These are phyloP conservation scores for Podospora pseudopauciseta DNA, from an alignment of 495 filamentous ascomycete species.

Conservation along the genomic window DNA sequence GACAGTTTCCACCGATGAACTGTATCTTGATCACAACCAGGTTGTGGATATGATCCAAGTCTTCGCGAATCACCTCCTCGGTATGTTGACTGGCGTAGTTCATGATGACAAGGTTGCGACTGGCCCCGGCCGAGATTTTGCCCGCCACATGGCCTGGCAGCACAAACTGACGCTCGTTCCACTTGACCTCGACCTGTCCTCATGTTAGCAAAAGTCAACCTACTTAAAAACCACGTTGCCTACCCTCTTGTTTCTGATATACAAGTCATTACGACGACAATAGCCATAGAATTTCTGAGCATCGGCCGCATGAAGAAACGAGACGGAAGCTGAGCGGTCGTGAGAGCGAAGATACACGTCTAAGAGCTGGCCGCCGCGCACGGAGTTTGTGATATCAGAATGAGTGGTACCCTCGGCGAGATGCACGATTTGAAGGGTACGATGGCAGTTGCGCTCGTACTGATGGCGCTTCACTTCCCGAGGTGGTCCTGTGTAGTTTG, in stretches of 20 bases:
- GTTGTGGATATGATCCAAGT: slow-evolving; percentile 81
- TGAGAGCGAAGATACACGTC: slow-evolving; percentile 63
- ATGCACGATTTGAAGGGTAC: slow-evolving; percentile 47
- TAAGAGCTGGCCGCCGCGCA: slow-evolving; percentile 67
- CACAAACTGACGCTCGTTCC: slow-evolving; percentile 71
- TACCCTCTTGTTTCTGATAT: slow-evolving; percentile 66
- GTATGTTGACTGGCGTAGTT: slow-evolving; percentile 57
- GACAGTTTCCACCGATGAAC: slow-evolving; percentile 54
- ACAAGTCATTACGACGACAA: slow-evolving; percentile 63
- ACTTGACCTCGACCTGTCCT: slow-evolving; percentile 60
- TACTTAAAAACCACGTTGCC: background rate
- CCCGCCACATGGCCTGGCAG: slow-evolving; percentile 61
- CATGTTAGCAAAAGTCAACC: background rate
- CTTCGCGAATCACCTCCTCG: slow-evolving; percentile 61
- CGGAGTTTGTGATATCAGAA: slow-evolving; percentile 59
- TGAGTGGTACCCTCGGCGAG: slow-evolving; percentile 63
- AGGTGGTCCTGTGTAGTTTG: slow-evolving; percentile 19
- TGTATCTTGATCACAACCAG: slow-evolving; percentile 65
- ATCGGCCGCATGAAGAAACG: slow-evolving; percentile 63
- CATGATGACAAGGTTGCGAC: slow-evolving; percentile 68
- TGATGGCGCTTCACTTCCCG: slow-evolving; percentile 21
- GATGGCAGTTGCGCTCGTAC: slow-evolving; percentile 45
- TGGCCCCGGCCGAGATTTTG: slow-evolving; percentile 69
- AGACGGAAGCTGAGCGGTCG: slow-evolving; percentile 62
- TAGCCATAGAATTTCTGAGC: slow-evolving; percentile 63